Conservation (phyloP, 768 basidiomycete species). For the Hydnum rufescens region DNA sequence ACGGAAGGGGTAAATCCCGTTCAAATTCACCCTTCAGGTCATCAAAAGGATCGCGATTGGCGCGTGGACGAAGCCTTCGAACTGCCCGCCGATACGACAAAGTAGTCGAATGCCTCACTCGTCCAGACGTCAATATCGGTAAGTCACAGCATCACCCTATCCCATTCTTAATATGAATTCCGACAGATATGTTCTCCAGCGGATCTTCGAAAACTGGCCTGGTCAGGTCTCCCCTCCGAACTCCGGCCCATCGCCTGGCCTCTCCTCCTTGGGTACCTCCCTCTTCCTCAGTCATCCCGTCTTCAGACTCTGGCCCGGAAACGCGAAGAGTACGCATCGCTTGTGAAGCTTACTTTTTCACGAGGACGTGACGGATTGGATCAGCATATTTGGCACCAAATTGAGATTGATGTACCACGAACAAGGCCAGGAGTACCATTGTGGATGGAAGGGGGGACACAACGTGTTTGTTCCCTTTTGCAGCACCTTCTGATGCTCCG, state of each 20-base stretch:
- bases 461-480: constrained; percentile 41
- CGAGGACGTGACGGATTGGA: constrained; percentile 72
- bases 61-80: constrained; percentile 57
- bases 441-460: constrained; percentile 83
- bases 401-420: constrained; percentile 92
- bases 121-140: constrained; percentile 71
- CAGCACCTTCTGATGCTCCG: too few relatives aligned
- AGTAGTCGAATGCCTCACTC: constrained; percentile 58
- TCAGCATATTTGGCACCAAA: constrained; percentile 98
- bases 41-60: constrained; percentile 10
- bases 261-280: constrained; percentile 81
- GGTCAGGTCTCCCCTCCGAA: constrained; percentile 82
- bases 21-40: constrained; percentile 1
- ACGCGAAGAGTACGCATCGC: constrained; percentile 74
- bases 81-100: constrained; percentile 53
- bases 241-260: constrained; percentile 89
- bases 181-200: constrained; percentile 22
- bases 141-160: constrained; percentile 14
- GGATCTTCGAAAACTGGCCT: constrained; percentile 76
- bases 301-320: constrained; percentile 65
- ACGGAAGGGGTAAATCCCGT: constrained; percentile 12
- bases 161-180: background rate
- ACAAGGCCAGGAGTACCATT: constrained; percentile 79
- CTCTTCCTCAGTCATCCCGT: constrained; percentile 60
- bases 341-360: constrained; percentile 79